Evolutionary conservation across 2,329 filamentous ascomycete genomes (phyloP).

Genomic region (Diaporthe ampelina): DNA sequence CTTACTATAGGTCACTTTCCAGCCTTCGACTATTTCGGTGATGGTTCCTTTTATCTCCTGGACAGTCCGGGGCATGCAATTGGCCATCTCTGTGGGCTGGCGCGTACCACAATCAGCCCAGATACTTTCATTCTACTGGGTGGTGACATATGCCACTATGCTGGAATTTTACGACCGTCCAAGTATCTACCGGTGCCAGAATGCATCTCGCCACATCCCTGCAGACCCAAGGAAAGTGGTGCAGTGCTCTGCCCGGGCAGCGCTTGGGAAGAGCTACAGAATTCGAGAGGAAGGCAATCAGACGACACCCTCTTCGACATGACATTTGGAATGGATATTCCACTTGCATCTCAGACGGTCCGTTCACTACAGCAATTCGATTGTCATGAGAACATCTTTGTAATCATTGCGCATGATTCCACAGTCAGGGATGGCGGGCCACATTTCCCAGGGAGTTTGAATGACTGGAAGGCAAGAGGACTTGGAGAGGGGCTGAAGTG

Average conservation of each 20-base stretch:
- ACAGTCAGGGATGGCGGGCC: not conserved
- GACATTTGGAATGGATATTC: constrained; percentile 45
- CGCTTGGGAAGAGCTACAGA: constrained; percentile 43
- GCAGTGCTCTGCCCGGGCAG: constrained; percentile 41
- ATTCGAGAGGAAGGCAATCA: constrained; percentile 38
- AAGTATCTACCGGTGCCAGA: constrained; percentile 45
- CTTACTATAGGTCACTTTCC: constrained; percentile 49
- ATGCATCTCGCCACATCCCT: constrained; percentile 47
- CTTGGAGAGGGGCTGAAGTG: constrained; percentile 2
- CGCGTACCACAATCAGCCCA: constrained; percentile 46
- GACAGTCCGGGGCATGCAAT: constrained; percentile 50
- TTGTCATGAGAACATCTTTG: constrained; percentile 40
- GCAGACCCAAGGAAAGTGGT: not conserved
- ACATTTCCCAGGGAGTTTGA: not conserved
- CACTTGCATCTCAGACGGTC: constrained; percentile 43
- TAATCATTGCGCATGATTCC: constrained; percentile 39
- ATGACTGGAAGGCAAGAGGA: constrained; percentile 17
- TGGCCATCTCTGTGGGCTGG: constrained; percentile 51
- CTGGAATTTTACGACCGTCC: constrained; percentile 49
- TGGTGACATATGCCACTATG: constrained; percentile 53
- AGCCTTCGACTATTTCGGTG: constrained; percentile 50
- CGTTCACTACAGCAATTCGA: constrained; percentile 40
- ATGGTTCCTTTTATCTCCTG: constrained; percentile 51
- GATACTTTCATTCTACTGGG: constrained; percentile 52
- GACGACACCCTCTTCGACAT: constrained; percentile 46